Base-by-base conservation (phyloP, 768 basidiomycete genomes). In the Pholiota conissans region DNA sequence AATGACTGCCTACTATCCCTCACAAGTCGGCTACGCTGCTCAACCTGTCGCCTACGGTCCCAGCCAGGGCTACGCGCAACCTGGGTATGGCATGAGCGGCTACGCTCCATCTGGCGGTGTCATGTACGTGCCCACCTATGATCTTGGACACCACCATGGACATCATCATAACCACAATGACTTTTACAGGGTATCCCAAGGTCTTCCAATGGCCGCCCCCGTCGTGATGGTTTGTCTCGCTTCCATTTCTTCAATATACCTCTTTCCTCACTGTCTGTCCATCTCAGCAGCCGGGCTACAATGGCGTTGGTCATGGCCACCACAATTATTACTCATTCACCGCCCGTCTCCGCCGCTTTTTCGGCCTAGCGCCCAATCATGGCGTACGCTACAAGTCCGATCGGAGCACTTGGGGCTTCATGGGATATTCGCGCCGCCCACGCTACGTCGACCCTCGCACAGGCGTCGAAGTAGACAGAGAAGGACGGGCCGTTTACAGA, bases 401-500 rank as follows among this genome's bases (percentile, higher is more conserved):
- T 63, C 69, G 72, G 52, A 73, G 74, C 45, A 76, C 76, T 2
- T 84, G 82, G 83, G 83, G 83, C 2, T 82, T 84, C 71, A 74
- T 84, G 67, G 82, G 83, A 1, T 78, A 76, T 58, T 82, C 81
- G 24, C 74, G 76, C 20, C 71, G 80, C 57, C 76, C 74, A 50
- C 71, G 75, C 59, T 84, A 81, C 63, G 67, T 76, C n/a, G 81
- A 84, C 67, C 74, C 78, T 13, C 68, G 72, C 18, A 80, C 76
- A 16, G 82, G 82, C 5, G 73, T 63, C 16, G 81, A 83, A 64
- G 84, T 84, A 49, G 84, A 86, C 70, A 70, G 79, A 61, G 70
- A 79, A 34, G 86, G 86, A 55, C 75, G 82, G 52, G 81, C 79
- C 22, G 71, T 85, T 52, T 79, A 81, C 68, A 74, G 80, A 49